Evolutionary conservation across 2,329 filamentous ascomycete genomes (phyloP), one percentile per base, ranked within the genome.

Genomic region (Colletotrichum limetticola): DNA sequence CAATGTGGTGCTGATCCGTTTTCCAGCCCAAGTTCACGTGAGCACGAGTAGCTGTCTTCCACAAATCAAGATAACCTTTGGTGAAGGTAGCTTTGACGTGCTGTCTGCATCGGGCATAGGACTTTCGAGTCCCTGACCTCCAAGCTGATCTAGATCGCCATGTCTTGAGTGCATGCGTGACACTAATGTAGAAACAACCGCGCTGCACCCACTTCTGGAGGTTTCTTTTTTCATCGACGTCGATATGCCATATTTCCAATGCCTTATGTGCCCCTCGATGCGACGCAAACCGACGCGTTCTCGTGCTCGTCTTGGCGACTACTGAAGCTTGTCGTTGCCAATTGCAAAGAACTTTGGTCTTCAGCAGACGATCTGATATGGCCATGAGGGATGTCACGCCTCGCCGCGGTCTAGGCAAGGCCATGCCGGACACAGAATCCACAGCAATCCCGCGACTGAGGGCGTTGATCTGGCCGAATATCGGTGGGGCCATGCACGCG

Each of bases 31-130:
- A 71, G 30, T 63, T 66, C 6, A 49, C 52, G 9, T 72, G 37
- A 12, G 66, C n/a, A 8, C 64, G 63, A 8, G 62, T 56, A 32
- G 53, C 28, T 14, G 61, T 61, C 42, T 56, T 71, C 76, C 76
- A 77, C 2, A 53, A 53, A 16, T 12, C 24, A 7, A 75, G 30
- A 16, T 74, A 56, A n/a, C 26, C 58, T 37, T 72, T 73, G 19
- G 72, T 65, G 12, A 65, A 62, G 49, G 66, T 58, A 8, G 66
- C 58, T 46, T 74, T 74, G 32, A 73, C 65, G 42, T 66, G 61
- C 59, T 72, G 66, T 19, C 72, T 69, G 57, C 70, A 74, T 28
- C 53, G 60, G 32, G 71, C 70, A 22, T 74, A 74, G 16, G 70
- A 52, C 37, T 59, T 74, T 28, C 70, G 70, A n/a, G 61, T 62